Evolutionary conservation across 768 basidiomycete genomes (phyloP).

Genomic region (Tricholoma sp.): DNA sequence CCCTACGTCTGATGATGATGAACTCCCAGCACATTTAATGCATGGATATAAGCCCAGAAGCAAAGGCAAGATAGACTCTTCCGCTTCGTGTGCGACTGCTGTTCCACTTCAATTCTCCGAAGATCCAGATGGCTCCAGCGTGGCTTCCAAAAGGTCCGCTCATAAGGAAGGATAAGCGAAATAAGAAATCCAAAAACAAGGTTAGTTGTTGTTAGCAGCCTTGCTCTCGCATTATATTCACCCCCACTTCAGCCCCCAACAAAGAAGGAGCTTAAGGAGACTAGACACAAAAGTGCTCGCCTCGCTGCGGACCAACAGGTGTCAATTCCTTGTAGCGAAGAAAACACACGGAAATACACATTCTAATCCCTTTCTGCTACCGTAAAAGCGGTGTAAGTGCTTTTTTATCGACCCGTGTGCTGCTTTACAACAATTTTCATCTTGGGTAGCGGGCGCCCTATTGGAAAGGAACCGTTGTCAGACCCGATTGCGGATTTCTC

Average conservation of each 20-base stretch:
- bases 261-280: too few relatives aligned
- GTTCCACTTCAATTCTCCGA: constrained; percentile 31
- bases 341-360: constrained; percentile 23
- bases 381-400: constrained; percentile 16
- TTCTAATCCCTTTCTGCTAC: constrained; percentile 24
- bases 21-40: too few relatives aligned
- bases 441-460: not conserved
- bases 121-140: too few relatives aligned
- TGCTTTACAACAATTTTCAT: not conserved
- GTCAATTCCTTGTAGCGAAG: constrained; percentile 32
- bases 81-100: constrained; percentile 23
- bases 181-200: constrained; percentile 23
- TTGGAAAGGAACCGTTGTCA: too few relatives aligned
- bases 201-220: too few relatives aligned
- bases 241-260: too few relatives aligned
- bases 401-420: constrained; percentile 2
- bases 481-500: too few relatives aligned
- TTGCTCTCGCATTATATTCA: too few relatives aligned
- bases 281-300: too few relatives aligned
- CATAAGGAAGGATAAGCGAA: constrained; percentile 8
- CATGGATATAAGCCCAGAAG: too few relatives aligned
- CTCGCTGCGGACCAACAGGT: constrained; percentile 43
- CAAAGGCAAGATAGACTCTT: too few relatives aligned
- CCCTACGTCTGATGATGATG: too few relatives aligned
- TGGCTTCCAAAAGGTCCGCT: constrained; percentile 7